Conservation (phyloP, 768 basidiomycete genomes). For the Suillus plorans region DNA sequence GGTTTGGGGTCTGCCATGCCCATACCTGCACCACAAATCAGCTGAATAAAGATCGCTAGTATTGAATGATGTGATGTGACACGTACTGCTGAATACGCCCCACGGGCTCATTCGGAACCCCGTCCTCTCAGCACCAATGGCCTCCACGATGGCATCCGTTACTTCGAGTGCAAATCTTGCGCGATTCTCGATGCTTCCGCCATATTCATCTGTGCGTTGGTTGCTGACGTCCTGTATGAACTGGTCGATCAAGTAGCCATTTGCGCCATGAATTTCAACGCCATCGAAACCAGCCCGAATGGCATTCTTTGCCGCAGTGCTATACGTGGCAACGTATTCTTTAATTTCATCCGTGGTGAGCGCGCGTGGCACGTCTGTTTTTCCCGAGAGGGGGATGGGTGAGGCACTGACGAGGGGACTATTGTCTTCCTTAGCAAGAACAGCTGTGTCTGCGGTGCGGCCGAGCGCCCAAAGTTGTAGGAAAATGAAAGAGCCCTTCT, state of each 20-base stretch:
- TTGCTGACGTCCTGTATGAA: slow-evolving; percentile 62
- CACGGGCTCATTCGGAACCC: slow-evolving; percentile 61
- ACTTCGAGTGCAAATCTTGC: slow-evolving; percentile 57
- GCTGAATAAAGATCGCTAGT: slow-evolving; percentile 10
- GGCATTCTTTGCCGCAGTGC: slow-evolving; percentile 33
- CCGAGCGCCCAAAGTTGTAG: slow-evolving; percentile 58
- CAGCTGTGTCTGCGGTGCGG: slow-evolving; percentile 33
- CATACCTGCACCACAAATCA: slow-evolving; percentile 39
- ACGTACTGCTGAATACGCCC: slow-evolving; percentile 27
- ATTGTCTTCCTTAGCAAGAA: slow-evolving; percentile 34
- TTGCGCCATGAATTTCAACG: slow-evolving; percentile 43
- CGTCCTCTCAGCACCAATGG: slow-evolving; percentile 54
- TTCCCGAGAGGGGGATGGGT: slow-evolving; percentile 21
- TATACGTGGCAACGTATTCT: slow-evolving; percentile 29
- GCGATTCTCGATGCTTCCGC: slow-evolving; percentile 63
- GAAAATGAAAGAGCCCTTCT: slow-evolving; percentile 46
- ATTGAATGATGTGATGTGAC: background rate
- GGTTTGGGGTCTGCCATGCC: slow-evolving; percentile 54
- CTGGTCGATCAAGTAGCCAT: slow-evolving; percentile 55
- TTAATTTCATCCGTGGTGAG: slow-evolving; percentile 32
- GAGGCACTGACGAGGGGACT: slow-evolving; percentile 37
- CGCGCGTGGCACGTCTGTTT: slow-evolving; percentile 17
- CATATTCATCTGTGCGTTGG: slow-evolving; percentile 62
- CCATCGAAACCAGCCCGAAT: slow-evolving; percentile 46
- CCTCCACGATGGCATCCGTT: slow-evolving; percentile 46